A percentile compares a stretch with the other conserved stretches of the same genome.
Conservation (phyloP, 805 yeast genomes). For the Saccharomycopsis sp. region DNA sequence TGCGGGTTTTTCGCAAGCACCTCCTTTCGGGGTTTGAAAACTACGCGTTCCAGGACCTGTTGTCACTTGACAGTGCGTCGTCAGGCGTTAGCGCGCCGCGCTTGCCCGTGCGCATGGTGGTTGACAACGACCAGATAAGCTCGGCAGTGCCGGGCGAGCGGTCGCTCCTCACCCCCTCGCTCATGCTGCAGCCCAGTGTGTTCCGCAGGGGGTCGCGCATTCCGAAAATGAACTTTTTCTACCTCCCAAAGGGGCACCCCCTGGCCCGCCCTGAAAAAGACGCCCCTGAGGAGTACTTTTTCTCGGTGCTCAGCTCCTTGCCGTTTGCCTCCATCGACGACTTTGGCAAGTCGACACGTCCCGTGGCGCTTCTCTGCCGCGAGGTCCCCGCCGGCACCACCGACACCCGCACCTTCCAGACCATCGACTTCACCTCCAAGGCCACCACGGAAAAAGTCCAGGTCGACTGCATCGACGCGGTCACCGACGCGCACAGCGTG, state of each 20-base stretch:
- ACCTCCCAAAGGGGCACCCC: slow-evolving; percentile 13
- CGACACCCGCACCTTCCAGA: not conserved
- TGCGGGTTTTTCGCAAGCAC: slow-evolving; percentile 42
- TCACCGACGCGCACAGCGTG: slow-evolving; percentile 31
- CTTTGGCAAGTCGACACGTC: slow-evolving; percentile 7
- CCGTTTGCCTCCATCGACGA: slow-evolving; percentile 5
- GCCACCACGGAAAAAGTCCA: slow-evolving; percentile 21
- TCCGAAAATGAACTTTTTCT: slow-evolving; percentile 21
- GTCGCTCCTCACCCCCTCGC: slow-evolving; percentile 12
- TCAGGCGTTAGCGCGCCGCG: not conserved
- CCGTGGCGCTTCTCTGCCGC: slow-evolving; percentile 22
- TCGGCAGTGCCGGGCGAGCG: slow-evolving; percentile 20
- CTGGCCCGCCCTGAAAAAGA: slow-evolving; percentile 11
- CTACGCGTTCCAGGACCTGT: slow-evolving; percentile 28
- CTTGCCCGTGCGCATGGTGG: slow-evolving; percentile 20
- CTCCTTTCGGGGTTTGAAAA: slow-evolving; percentile 52
- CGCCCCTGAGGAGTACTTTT: slow-evolving; percentile 3
- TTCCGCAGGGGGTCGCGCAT: slow-evolving; percentile 13
- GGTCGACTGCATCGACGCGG: slow-evolving; percentile 41
- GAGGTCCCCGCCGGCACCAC: not conserved
- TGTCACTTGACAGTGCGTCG: too few species aligned
- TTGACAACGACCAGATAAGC: slow-evolving; percentile 22
- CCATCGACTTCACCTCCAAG: not conserved
- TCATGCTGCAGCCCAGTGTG: not conserved
- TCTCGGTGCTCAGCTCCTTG: slow-evolving; percentile 23